phyloP scores from a whole-genome alignment of 331 rosid species.

The Pyrus hybrid region DNA sequence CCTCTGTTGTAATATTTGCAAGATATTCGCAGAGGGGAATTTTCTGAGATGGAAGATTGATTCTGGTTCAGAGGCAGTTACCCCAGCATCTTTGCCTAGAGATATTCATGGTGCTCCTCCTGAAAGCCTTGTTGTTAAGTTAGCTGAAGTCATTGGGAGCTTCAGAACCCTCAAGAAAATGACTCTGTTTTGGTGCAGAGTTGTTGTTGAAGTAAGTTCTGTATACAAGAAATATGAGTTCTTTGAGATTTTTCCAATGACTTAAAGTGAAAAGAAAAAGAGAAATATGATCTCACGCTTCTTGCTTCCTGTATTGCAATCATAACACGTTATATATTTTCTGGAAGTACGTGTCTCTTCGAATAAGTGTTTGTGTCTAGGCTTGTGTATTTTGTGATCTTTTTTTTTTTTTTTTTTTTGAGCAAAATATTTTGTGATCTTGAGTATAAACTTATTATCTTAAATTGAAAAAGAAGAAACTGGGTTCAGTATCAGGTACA shows the following conservation, averaged over 20 bases:
- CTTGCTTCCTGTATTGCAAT: background rate
- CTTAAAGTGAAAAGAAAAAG: background rate
- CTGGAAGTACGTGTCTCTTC: background rate
- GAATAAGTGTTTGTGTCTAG: background rate
- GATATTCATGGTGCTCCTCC: slow-evolving; percentile 97
- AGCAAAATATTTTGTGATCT: background rate
- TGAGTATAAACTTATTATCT: background rate
- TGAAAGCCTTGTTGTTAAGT: slow-evolving; percentile 77
- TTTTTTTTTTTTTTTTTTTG: too few species aligned
- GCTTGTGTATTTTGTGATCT: background rate
- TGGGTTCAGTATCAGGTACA: background rate
- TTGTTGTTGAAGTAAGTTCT: slow-evolving; percentile 71
- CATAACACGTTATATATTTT: background rate
- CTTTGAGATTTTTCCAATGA: background rate
- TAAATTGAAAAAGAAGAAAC: background rate
- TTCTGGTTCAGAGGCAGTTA: slow-evolving; percentile 39
- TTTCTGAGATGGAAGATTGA: slow-evolving; percentile 66
- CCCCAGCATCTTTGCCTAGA: slow-evolving; percentile 54
- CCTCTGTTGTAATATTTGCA: slow-evolving; percentile 76
- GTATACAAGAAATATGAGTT: slow-evolving; percentile 1
- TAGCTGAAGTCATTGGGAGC: slow-evolving; percentile 89
- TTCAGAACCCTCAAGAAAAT: slow-evolving; percentile 61
- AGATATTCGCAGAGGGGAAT: slow-evolving; percentile 81
- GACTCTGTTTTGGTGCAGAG: slow-evolving; percentile 84
- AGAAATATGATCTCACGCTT: background rate